Base-by-base conservation (phyloP, 305 asterid species). In the Solanum hybrid region DNA sequence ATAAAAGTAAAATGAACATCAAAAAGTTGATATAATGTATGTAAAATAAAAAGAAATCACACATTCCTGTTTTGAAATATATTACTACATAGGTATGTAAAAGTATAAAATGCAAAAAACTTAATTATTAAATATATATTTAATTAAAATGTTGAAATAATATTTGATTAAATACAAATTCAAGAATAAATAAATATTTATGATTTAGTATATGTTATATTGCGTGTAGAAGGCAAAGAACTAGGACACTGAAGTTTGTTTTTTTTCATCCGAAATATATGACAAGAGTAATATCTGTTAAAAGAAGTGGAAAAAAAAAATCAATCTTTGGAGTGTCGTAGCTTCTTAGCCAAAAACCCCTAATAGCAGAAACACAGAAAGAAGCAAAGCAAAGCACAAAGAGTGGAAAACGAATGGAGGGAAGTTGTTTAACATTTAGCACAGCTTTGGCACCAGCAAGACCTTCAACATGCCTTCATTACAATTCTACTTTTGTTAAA, bases 401-500 rank as follows among this genome's bases (percentile, higher is more conserved):
- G 31, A 10, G 31, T 22, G 17, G 31, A 3, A 84, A 8, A 84
- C 33, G 65, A 8, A 95, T 95, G 98, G 97, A 94, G 93, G 90
- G 91, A 85, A 91, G 94, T 80, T 92, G 94, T 89, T 87, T 94
- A 76, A 87, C 97, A 87, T 95, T 95, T 94, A 91, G 94, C 85
- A 84, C 96, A 32, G 89, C 94, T 65, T 65, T 22, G 73, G 27
- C 73, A 65, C 13, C 73, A 65, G 73, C 27, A 31, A 92, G 91
- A 57, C 92, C 95, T 90, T 84, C 95, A 89, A 90, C 90, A 90
- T 90, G 91, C 51, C 92, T 89, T 61, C 87, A 85, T 93, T 91
- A 34, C 57, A 83, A 87, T 13, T 4, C 91, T 4, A 39, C 91
- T 51, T 37, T 41, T 83, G 34, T 87, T 91, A 90, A 90, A 86